Evolutionary conservation across 495 filamentous ascomycete species (phyloP).

Genomic region (Aspergillus bertholletiae): DNA sequence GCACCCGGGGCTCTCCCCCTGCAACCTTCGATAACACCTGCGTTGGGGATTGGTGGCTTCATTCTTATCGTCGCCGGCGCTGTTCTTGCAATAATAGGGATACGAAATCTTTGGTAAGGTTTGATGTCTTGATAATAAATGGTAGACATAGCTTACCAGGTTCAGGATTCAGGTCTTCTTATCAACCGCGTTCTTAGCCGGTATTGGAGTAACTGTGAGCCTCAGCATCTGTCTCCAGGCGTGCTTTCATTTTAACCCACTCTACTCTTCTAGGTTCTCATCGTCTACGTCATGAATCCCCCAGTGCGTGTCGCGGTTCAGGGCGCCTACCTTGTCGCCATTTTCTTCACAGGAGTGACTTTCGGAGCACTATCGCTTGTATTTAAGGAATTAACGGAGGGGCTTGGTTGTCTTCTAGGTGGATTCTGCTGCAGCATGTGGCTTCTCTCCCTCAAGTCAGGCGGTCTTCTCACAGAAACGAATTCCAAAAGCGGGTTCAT

Average conservation of each 20-base stretch:
- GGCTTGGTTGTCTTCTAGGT: constrained; percentile 80
- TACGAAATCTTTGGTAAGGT: constrained; percentile 70
- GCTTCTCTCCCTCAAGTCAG: constrained; percentile 73
- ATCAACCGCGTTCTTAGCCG: constrained; percentile 69
- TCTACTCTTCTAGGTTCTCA: constrained; percentile 54
- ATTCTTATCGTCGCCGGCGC: constrained; percentile 68
- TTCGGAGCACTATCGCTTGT: constrained; percentile 73
- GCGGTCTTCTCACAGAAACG: constrained; percentile 63
- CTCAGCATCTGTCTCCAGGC: background rate
- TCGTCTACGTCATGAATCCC: constrained; percentile 85
- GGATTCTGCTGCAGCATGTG: constrained; percentile 92
- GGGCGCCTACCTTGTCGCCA: constrained; percentile 85
- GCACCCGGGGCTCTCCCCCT: constrained; percentile 57
- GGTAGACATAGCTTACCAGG: background rate
- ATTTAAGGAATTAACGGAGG: constrained; percentile 84
- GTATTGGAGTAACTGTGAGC: constrained; percentile 67
- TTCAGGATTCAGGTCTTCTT: constrained; percentile 72
- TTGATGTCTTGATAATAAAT: background rate
- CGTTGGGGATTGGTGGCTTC: constrained; percentile 71
- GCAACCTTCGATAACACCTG: constrained; percentile 72
- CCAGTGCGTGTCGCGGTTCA: constrained; percentile 75
- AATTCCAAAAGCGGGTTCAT: constrained; percentile 72
- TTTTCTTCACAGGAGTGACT: constrained; percentile 67
- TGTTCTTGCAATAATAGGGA: constrained; percentile 71
- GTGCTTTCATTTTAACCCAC: constrained; percentile 6